Base-by-base conservation (phyloP, 352 stramenopile species). In the Globisporangium spinosum region DNA sequence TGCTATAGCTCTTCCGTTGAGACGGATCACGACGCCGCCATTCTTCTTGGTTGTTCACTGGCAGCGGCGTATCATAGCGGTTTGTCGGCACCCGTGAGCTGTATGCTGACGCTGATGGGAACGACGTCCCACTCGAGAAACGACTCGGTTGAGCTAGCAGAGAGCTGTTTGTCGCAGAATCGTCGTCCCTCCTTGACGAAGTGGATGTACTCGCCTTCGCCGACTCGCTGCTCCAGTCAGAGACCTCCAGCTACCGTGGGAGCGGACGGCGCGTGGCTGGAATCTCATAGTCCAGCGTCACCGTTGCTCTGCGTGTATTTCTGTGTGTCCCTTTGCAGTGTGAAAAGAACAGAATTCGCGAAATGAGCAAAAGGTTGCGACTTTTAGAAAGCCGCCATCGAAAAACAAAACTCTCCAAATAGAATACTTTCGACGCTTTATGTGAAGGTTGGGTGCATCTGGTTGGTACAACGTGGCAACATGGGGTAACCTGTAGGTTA, bases 211-310 rank as follows among this genome's bases (percentile, higher is more conserved):
- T 38, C 62, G 67, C 55, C 35, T 61, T 32, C 61, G 72, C 56
- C 2, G 53, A 40, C 34, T 78, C 74, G 32, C 64, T 40, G 15
- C 62, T 71, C 77, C 77, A 88, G 55, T 73, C 65, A 32, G 68
- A 74, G 53, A 84, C 73, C 53, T 90, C 75, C 13, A 90, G 71
- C 63, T 86, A 79, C 23, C 82, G 75, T 12, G 82, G 82, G 43
- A 80, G 57, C 15, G 79, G 82, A 2, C 82, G 74, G 23, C 77
- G 74, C 61, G 79, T 62, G 9, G 70, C 53, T 8, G 67, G 69
- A 7, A 62, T 63, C 27, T 87, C 74, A 38, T 60, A 64, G 27
- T 76, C 64, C 53, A 77, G 68, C 3, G 49, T 64, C 51, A 70
- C 68, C 20, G 34, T 27, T 60, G 32, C n/a, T 45, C 23, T 62